Conservation (phyloP, 2,329 filamentous ascomycete species). For the Ceratocystis alfenasii region DNA sequence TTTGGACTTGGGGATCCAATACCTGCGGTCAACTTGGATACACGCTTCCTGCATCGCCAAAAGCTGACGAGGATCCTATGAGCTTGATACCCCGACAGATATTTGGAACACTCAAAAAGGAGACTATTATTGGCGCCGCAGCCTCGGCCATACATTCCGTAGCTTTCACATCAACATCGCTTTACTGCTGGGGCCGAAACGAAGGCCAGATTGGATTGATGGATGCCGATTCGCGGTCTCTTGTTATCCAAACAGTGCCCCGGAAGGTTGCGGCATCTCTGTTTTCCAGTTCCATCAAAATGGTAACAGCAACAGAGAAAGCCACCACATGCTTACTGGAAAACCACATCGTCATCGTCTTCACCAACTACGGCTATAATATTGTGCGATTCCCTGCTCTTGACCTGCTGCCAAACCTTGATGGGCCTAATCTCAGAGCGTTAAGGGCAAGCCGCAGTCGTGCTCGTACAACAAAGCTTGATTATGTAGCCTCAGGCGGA, state of each 20-base stretch:
- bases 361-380: constrained; percentile 93
- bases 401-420: constrained; percentile 54
- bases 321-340: constrained; percentile 78
- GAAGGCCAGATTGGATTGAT: constrained; percentile 86
- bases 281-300: constrained; percentile 58
- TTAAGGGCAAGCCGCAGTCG: constrained; percentile 46
- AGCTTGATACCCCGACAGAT: constrained; percentile 75
- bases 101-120: constrained; percentile 82
- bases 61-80: constrained; percentile 71
- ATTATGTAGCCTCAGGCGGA: constrained; percentile 68
- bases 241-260: constrained; percentile 71
- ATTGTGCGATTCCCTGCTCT: constrained; percentile 68
- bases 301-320: constrained; percentile 78
- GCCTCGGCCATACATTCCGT: constrained; percentile 88
- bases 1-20: constrained; percentile 93
- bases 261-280: constrained; percentile 80
- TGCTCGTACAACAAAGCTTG: constrained; percentile 45
- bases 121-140: constrained; percentile 66
- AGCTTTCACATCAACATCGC: constrained; percentile 63
- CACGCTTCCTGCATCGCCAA: constrained; percentile 50
- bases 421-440: background rate
- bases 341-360: constrained; percentile 82
- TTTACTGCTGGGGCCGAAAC: constrained; percentile 94
- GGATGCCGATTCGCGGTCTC: constrained; percentile 84
- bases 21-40: constrained; percentile 79